Percentiles rank a stretch among this genome's conserved stretches.
These are phyloP conservation scores for Penicillium paneum DNA, from an alignment of 2,329 filamentous ascomycete genomes.

Conservation along the genomic window DNA sequence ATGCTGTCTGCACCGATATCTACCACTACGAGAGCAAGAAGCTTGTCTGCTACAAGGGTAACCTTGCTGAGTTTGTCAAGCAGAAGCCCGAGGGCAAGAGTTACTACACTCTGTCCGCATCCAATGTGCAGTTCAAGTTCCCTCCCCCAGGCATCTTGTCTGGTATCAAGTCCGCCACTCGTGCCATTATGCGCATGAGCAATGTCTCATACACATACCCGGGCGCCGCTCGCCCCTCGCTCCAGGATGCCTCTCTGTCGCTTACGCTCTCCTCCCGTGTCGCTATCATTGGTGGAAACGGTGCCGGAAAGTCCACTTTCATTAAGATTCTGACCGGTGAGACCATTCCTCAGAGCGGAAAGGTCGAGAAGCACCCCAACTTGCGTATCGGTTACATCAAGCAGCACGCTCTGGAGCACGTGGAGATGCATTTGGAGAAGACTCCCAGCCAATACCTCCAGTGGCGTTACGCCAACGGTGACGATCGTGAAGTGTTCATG, in stretches of 20 bases:
- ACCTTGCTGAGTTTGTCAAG: slow-evolving; percentile 69
- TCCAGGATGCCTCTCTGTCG: slow-evolving; percentile 81
- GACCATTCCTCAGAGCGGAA: slow-evolving; percentile 74
- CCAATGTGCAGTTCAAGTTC: slow-evolving; percentile 94
- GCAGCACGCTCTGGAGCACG: slow-evolving; percentile 97
- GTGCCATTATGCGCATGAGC: slow-evolving; percentile 91
- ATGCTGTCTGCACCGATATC: slow-evolving; percentile 96
- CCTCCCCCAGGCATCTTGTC: slow-evolving; percentile 89
- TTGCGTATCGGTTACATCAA: slow-evolving; percentile 99
- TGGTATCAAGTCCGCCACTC: slow-evolving; percentile 91
- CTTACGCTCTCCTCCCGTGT: slow-evolving; percentile 86
- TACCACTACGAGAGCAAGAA: slow-evolving; percentile 99
- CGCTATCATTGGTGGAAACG: slow-evolving; percentile 94
- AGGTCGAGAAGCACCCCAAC: slow-evolving; percentile 97
- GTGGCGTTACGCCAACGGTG: slow-evolving; percentile 96
- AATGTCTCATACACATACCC: slow-evolving; percentile 93
- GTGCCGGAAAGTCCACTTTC: slow-evolving; percentile 95
- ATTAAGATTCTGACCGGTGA: slow-evolving; percentile 97
- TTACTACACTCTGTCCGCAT: slow-evolving; percentile 92
- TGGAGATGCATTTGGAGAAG: slow-evolving; percentile 99
- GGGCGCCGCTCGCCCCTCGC: slow-evolving; percentile 80
- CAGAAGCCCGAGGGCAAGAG: slow-evolving; percentile 91
- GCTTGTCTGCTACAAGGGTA: slow-evolving; percentile 57
- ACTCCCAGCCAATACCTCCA: slow-evolving; percentile 98
- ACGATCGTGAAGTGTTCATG: slow-evolving; percentile 94